Base-by-base conservation (phyloP, 1,284 basidiomycete species). In the Sphaerobolus stellatus region DNA sequence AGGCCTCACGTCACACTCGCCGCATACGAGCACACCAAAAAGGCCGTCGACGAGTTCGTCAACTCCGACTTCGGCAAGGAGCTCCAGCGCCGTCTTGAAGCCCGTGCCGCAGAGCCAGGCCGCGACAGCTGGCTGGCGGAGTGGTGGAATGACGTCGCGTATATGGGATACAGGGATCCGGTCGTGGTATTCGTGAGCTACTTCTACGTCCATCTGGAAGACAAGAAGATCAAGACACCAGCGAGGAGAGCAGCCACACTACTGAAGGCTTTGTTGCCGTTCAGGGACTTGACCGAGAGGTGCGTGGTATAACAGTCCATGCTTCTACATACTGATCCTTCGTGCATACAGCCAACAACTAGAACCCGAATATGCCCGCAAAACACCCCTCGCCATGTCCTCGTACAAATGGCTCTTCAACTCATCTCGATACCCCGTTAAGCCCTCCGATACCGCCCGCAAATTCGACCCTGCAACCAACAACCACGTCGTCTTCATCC, bases 341-440 rank as follows among this genome's bases (percentile, higher is more conserved):
- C 31, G 22, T 48, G 8, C 22, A 46, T 46, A 8, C 58, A 92
- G 91, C 59, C 82, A 89, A 60, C 75, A 81, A 56, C 82, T 99
- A 18, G 92, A 94, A 68, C 96, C 96, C 2, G 96, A 99, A 67
- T 94, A 88, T 72, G 83, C 89, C 45, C 86, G 88, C 52, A 83
- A 84, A 1, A 78, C 80, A 16, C 92, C 95, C 1, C 76, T 99
- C n/a, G 90, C 90, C 73, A 96, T 96, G 91, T 80, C 79, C 3
- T 94, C 93, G n/a, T 98, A 96, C 82, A 88, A 92, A 70, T 95
- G 93, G 88, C 79, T 94, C 79, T 98, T 99, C 83, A 97, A 98
- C 72, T 79, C 94, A 4, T 85, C 81, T 43, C 86, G 96, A 27
- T 88, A 94, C 68, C 97, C 96, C 3, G 80, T 78, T 53, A 86